Percentiles rank a stretch among this genome's conserved stretches.
Evolutionary conservation across 352 stramenopile species (phyloP).

Genomic region (Phytophthora meadii): DNA sequence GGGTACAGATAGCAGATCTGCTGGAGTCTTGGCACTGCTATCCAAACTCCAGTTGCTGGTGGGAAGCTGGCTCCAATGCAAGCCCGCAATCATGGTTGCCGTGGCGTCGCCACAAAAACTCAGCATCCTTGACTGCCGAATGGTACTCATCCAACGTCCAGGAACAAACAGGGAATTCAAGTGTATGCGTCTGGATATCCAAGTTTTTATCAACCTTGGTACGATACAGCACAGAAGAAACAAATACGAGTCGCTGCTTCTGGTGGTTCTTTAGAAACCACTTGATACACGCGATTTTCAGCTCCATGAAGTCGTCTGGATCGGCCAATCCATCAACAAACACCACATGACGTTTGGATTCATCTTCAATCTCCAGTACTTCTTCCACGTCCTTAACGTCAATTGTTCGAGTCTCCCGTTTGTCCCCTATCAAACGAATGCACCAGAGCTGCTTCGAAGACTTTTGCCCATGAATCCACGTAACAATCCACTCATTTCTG

Average conservation of each 20-base stretch:
- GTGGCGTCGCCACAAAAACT: too few species aligned
- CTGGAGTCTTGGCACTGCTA: too few species aligned
- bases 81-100: too few species aligned
- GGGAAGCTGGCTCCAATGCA: too few species aligned
- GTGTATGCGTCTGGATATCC: not conserved
- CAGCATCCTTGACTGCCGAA: too few species aligned
- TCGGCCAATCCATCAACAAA: constrained; percentile 16
- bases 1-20: too few species aligned
- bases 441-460: not conserved
- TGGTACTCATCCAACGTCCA: too few species aligned
- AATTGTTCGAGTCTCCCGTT: constrained; percentile 13
- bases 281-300: not conserved
- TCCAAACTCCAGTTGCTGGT: too few species aligned
- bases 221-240: constrained; percentile 9
- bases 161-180: too few species aligned
- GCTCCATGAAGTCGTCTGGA: not conserved
- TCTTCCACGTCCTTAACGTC: constrained; percentile 5
- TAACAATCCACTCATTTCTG: constrained; percentile 19
- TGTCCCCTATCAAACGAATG: constrained; percentile 4
- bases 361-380: constrained; percentile 6
- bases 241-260: constrained; percentile 13
- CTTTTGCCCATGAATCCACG: constrained; percentile 17
- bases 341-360: constrained; percentile 5
- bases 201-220: constrained; percentile 1
- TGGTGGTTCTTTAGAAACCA: constrained; percentile 5